phyloP scores from a whole-genome alignment of 495 filamentous ascomycete species.

The Parachaetomium inaequale region DNA sequence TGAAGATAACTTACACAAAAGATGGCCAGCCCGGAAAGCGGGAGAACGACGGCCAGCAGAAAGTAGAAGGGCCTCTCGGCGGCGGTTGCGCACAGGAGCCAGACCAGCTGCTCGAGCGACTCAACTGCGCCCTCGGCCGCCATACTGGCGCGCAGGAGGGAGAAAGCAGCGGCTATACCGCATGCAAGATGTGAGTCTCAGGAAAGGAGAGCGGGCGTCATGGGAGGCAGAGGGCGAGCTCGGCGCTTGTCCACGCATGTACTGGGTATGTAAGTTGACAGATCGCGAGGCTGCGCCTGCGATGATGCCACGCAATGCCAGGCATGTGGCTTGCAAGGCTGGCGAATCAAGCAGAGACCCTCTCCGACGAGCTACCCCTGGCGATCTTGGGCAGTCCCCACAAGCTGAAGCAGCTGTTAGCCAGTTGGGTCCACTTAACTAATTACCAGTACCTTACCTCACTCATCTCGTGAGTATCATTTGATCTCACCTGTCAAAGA shows the following conservation, averaged over 20 bases:
- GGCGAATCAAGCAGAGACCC: too few species aligned
- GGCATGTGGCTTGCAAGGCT: constrained; percentile 30
- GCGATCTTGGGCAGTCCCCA: constrained; percentile 7
- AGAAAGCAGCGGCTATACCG: not conserved
- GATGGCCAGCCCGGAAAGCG: constrained; percentile 28
- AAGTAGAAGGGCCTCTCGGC: constrained; percentile 32
- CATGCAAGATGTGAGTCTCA: not conserved
- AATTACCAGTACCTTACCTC: too few species aligned
- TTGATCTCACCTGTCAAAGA: too few species aligned
- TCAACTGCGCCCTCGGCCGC: constrained; percentile 13
- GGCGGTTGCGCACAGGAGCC: constrained; percentile 26
- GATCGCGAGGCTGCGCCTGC: constrained; percentile 15
- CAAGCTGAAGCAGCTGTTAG: too few species aligned
- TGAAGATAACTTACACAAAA: constrained; percentile 25
- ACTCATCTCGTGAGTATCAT: too few species aligned
- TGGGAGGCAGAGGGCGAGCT: not conserved
- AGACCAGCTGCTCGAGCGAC: constrained; percentile 27
- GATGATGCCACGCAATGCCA: constrained; percentile 24
- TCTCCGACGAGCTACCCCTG: constrained; percentile 7
- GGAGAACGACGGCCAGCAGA: constrained; percentile 28
- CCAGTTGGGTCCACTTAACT: too few species aligned
- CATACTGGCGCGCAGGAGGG: constrained; percentile 2
- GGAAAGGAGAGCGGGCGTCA: not conserved
- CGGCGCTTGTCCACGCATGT: not conserved
- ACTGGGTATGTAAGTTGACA: not conserved